Evolutionary conservation across 1,284 basidiomycete genomes (phyloP).

Genomic region (Apiotrichum gamsii): DNA sequence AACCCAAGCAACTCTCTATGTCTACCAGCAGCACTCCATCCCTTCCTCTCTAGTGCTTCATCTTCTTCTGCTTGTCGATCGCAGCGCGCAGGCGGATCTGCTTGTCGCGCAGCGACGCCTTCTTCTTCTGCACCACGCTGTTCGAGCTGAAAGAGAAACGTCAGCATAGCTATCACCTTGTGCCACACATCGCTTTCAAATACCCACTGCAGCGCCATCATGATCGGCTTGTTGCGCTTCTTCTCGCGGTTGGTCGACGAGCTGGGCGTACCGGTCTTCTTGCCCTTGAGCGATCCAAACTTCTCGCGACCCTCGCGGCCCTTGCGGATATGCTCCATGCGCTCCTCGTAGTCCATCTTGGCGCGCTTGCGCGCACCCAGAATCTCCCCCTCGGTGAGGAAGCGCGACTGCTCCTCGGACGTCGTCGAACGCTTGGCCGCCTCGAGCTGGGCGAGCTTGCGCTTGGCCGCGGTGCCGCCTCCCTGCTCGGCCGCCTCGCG

Average conservation of each 20-base stretch:
- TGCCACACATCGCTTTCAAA: background rate
- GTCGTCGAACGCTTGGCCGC: slow-evolving; percentile 56
- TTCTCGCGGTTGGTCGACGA: slow-evolving; percentile 86
- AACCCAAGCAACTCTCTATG: too few relatives aligned
- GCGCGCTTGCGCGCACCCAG: slow-evolving; percentile 89
- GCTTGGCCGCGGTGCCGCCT: slow-evolving; percentile 71
- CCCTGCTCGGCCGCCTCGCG: slow-evolving; percentile 62
- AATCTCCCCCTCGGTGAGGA: slow-evolving; percentile 87
- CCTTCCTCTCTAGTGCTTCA: slow-evolving; percentile 41
- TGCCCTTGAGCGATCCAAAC: slow-evolving; percentile 81
- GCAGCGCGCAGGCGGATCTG: slow-evolving; percentile 43
- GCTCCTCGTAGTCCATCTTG: slow-evolving; percentile 91
- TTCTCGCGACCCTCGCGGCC: slow-evolving; percentile 94
- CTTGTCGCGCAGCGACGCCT: slow-evolving; percentile 77
- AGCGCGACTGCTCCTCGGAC: slow-evolving; percentile 53
- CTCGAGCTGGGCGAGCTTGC: slow-evolving; percentile 76
- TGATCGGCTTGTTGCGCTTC: slow-evolving; percentile 81
- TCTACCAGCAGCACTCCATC: too few relatives aligned
- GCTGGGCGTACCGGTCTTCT: slow-evolving; percentile 70
- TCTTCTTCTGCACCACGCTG: slow-evolving; percentile 65
- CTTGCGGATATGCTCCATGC: slow-evolving; percentile 83
- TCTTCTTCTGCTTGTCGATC: slow-evolving; percentile 47
- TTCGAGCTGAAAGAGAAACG: slow-evolving; percentile 45
- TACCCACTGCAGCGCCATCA: slow-evolving; percentile 75
- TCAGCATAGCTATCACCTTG: background rate